These are phyloP conservation scores for Sporothrix variecibatus DNA, from an alignment of 2,329 filamentous ascomycete genomes.

Conservation along the genomic window DNA sequence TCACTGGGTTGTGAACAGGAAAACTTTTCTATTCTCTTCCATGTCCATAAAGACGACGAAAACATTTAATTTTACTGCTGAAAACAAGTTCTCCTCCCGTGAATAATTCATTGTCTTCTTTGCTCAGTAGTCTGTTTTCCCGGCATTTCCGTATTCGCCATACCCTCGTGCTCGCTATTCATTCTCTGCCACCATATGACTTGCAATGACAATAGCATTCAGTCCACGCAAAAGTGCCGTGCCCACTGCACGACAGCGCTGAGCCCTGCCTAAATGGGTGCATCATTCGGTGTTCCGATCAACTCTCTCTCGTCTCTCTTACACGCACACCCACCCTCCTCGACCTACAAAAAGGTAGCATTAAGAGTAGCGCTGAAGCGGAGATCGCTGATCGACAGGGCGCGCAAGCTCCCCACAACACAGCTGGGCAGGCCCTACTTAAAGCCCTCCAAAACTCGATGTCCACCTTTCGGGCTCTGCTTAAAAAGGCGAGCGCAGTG, in stretches of 20 bases:
- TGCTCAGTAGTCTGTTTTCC: too few species aligned
- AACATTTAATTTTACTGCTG: neutral
- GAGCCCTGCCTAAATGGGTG: neutral
- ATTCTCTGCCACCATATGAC: neutral
- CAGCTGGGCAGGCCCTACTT: neutral
- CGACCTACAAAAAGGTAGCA: neutral
- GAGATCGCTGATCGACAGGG: too few species aligned
- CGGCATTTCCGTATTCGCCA: too few species aligned
- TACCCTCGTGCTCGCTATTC: neutral
- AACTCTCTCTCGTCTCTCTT: neutral
- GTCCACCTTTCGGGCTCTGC: neutral
- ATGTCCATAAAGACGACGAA: neutral
- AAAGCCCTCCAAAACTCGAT: neutral
- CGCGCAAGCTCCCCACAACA: too few species aligned
- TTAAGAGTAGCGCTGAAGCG: too few species aligned
- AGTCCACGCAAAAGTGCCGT: neutral
- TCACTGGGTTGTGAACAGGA: neutral
- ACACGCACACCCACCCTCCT: neutral
- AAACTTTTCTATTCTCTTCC: neutral
- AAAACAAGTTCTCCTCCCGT: neutral
- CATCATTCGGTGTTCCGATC: neutral
- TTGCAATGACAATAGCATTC: neutral
- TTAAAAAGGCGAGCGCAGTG: neutral
- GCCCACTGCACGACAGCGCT: neutral
- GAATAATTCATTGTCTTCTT: neutral